Evolutionary conservation across 768 basidiomycete genomes (phyloP).

Genomic region (Pleurotus sapidus): DNA sequence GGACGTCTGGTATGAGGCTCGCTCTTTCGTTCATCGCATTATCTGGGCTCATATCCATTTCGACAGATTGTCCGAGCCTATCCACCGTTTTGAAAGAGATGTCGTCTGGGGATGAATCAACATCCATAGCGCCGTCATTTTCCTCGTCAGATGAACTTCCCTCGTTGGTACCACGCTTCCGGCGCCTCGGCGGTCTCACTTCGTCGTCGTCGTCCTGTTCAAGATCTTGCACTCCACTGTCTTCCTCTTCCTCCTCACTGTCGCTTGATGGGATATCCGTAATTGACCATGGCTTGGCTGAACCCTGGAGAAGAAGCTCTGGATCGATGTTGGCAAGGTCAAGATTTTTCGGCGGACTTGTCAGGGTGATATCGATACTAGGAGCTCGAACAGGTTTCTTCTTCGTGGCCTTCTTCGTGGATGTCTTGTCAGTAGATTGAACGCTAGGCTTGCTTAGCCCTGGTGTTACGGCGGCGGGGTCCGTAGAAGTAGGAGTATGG

Average conservation of each 20-base stretch:
- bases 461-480: no score
- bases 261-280: conserved; percentile 37
- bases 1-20: background rate
- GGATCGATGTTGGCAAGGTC: conserved; percentile 17
- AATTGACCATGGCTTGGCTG: conserved; percentile 23
- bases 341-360: background rate
- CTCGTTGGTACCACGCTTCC: conserved; percentile 13
- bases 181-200: conserved; percentile 23
- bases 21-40: background rate
- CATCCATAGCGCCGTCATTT: conserved; percentile 18
- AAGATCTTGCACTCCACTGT: conserved; percentile 29
- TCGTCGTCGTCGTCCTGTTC: conserved; percentile 31
- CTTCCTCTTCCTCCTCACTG: conserved; percentile 38
- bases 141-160: conserved; percentile 31
- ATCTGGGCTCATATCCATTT: conserved; percentile 20
- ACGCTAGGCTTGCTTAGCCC: background rate
- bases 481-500: no score
- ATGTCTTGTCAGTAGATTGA: background rate
- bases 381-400: background rate
- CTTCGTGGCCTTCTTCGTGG: background rate
- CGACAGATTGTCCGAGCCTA: conserved; percentile 25
- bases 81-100: conserved; percentile 29
- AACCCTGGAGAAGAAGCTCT: conserved; percentile 42
- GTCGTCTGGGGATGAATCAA: conserved; percentile 5
- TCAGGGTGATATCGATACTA: background rate